Evolutionary conservation across 352 stramenopile species (phyloP).

Genomic region (Pythium chondricola): DNA sequence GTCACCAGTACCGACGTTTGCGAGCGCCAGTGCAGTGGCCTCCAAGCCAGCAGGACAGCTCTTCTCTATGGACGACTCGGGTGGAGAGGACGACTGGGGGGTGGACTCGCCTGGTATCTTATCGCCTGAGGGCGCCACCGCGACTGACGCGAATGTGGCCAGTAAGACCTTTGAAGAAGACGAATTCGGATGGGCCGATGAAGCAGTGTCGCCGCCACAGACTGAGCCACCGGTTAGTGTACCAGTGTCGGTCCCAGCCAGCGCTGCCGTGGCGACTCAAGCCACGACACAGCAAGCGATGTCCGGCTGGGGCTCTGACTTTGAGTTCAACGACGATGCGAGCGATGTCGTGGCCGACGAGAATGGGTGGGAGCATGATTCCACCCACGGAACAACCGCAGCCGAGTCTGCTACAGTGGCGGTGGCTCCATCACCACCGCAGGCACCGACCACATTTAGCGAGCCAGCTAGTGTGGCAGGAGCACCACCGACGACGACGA

Average conservation of each 20-base stretch:
- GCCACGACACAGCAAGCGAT: constrained; percentile 4
- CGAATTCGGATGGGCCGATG: constrained; percentile 15
- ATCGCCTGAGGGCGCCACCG: constrained; percentile 17
- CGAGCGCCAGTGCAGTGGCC: background rate
- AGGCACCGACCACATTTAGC: too few relatives aligned
- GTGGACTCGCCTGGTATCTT: constrained; percentile 68
- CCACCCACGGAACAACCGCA: background rate
- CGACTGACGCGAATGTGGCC: background rate
- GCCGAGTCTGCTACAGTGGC: too few relatives aligned
- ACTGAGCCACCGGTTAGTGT: background rate
- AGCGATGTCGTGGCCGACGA: constrained; percentile 14
- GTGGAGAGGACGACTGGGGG: constrained; percentile 60
- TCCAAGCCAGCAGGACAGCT: constrained; percentile 26
- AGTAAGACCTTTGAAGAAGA: constrained; percentile 16
- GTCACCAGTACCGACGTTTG: background rate
- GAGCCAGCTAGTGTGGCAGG: too few relatives aligned
- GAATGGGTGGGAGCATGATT: constrained; percentile 14
- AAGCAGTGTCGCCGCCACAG: background rate
- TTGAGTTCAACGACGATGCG: constrained; percentile 15
- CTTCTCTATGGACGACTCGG: constrained; percentile 76
- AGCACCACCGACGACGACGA: background rate
- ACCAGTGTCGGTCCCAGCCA: background rate
- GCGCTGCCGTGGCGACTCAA: constrained; percentile 15
- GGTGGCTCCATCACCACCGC: background rate
- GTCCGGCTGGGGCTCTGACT: background rate